Evolutionary conservation across 208 protist genomes (phyloP), one percentile per base, ranked within the genome.

Genomic region (Wallacemonas rigidus): DNA sequence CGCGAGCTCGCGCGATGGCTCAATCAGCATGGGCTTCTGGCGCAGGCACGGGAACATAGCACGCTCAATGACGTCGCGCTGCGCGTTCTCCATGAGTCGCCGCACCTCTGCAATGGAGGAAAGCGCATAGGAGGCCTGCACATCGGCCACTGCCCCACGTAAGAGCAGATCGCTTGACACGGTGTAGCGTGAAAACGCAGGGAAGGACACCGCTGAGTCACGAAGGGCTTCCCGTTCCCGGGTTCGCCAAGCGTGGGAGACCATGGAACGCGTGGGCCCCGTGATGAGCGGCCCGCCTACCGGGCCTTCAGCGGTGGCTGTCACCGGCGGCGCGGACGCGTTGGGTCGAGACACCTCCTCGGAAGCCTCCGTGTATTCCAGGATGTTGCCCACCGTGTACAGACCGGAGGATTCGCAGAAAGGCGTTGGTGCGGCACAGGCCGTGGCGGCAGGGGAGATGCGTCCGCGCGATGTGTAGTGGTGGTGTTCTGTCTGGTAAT

Each of bases 401-500:
- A 35, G 26, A 8, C 5, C 50, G 15, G 26, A 8, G 7, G 67
- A 15, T 6, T 64, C 11, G 3, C n/a, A 15, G 40, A 8, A 15
- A 38, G 5, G 36, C 43, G 51, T 11, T n/a, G 65, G 51, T 35
- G 65, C 38, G 26, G 47, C n/a, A 4, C 14, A 8, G n/a, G 67
- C 55, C 9, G 53, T 35, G 14, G 44, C 58, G 50, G 56, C 44
- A 36, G 67, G 65, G 3, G 68, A 17, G 58, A 58, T 15, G 58
- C 50, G 35, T 3, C 61, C 71, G 56, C 77, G 80, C 3, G 76
- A 63, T 51, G 65, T 75, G 45, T 81, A 75, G 64, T 77, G 76
- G 36, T 83, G 68, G 62, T 83, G 76, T 35, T 50, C 39, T 3
- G 76, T 45, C 45, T 86, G 50, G 64, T 89, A 85, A 35, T 89